These are phyloP conservation scores for Collybiopsis confluens DNA, from an alignment of 768 basidiomycete species.

Conservation along the genomic window DNA sequence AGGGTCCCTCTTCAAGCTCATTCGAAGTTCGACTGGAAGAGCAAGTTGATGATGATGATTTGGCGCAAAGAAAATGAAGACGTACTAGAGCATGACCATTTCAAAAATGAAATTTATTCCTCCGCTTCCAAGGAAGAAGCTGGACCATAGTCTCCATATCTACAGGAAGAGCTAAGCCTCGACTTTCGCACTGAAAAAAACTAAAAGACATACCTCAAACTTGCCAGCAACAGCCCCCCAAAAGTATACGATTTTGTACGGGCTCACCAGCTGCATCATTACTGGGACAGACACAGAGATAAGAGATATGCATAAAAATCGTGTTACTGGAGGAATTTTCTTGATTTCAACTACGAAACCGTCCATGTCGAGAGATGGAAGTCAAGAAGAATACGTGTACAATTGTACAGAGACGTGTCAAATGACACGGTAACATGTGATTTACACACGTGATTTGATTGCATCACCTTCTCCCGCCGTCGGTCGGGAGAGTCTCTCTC, in stretches of 20 bases:
- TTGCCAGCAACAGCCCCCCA: slow-evolving; percentile 32
- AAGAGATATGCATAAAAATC: slow-evolving; percentile 60
- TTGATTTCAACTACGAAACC: slow-evolving; percentile 55
- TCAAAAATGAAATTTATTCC: slow-evolving; percentile 59
- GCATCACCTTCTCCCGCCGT: no score
- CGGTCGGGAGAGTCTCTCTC: no score
- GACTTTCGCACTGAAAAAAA: no score
- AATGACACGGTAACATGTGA: no score
- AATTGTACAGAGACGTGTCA: no score
- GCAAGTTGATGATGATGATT: slow-evolving; percentile 1
- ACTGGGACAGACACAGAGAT: slow-evolving; percentile 56
- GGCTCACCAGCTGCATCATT: slow-evolving; percentile 47
- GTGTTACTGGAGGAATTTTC: slow-evolving; percentile 83
- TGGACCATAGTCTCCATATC: slow-evolving; percentile 73
- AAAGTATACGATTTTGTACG: slow-evolving; percentile 54
- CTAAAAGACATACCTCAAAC: slow-evolving; percentile 55
- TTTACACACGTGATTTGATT: no score
- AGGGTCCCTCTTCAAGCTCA: slow-evolving; percentile 61
- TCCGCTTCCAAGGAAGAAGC: slow-evolving; percentile 68
- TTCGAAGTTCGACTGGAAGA: slow-evolving; percentile 55
- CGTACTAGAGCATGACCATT: slow-evolving; percentile 67
- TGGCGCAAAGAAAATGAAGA: slow-evolving; percentile 5
- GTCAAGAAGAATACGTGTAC: no score
- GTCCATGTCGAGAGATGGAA: slow-evolving; percentile 29
- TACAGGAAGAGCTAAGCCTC: slow-evolving; percentile 21